Conservation (phyloP, 2,329 filamentous ascomycete species). For the Trichoderma simmonsii region DNA sequence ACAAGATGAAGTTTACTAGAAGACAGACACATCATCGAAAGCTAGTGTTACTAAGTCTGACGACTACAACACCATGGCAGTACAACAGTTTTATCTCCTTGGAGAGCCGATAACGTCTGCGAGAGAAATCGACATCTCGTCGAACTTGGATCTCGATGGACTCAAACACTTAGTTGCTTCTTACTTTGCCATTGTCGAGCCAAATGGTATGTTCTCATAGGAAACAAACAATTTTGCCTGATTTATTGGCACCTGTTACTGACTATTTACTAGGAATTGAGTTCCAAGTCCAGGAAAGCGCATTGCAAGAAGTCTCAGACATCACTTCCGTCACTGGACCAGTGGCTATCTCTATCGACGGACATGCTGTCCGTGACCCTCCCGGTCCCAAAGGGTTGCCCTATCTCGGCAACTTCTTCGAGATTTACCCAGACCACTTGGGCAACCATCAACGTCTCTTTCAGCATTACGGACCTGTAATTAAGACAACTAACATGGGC, state of each 20-base stretch:
- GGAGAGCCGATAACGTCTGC: conserved; percentile 38
- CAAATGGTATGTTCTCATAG: conserved; percentile 33
- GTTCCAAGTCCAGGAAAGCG: not conserved
- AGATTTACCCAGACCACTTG: conserved; percentile 55
- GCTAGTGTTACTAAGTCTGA: not conserved
- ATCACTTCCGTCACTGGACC: conserved; percentile 33
- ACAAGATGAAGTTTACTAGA: not conserved
- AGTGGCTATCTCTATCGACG: conserved; percentile 47
- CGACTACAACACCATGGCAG: conserved; percentile 31
- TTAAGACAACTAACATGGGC: conserved; percentile 53
- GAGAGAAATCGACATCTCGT: conserved; percentile 37
- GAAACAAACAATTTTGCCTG: not conserved
- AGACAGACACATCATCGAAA: not conserved
- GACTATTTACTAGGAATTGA: not conserved
- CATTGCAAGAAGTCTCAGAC: conserved; percentile 28
- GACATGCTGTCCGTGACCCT: conserved; percentile 46
- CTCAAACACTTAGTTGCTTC: conserved; percentile 40
- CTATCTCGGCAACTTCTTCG: conserved; percentile 52
- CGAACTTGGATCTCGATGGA: conserved; percentile 34
- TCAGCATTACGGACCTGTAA: conserved; percentile 49
- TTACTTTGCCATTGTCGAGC: conserved; percentile 43
- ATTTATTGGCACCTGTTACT: not conserved
- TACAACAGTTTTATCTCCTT: conserved; percentile 41
- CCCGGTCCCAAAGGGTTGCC: conserved; percentile 49
- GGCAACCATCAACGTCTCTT: conserved; percentile 56